Conservation (phyloP, 1,284 basidiomycete genomes). For the Takashimella tepidaria region DNA sequence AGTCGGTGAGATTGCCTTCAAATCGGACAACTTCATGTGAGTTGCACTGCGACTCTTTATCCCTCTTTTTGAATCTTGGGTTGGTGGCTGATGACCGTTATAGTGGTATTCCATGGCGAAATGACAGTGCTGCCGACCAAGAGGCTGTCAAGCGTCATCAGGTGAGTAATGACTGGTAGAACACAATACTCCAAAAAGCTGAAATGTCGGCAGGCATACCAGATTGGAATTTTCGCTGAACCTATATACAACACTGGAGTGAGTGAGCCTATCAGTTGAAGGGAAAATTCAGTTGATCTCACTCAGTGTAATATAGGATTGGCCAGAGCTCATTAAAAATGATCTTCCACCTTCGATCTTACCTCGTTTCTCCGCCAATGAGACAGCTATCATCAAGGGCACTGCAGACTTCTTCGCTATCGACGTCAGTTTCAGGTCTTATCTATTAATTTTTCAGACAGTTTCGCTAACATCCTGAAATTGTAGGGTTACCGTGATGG, state of each 20-base stretch:
- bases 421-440: conserved; percentile 7
- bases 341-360: conserved; percentile 14
- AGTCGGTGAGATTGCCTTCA: conserved; percentile 19
- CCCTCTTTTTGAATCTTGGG: too few relatives aligned
- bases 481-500: conserved; percentile 13
- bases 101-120: conserved; percentile 14
- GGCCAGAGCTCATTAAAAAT: conserved; percentile 16
- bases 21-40: conserved; percentile 17
- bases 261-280: too few relatives aligned
- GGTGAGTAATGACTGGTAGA: too few relatives aligned
- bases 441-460: too few relatives aligned
- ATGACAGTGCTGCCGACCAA: conserved; percentile 6
- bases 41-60: not conserved
- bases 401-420: conserved; percentile 22
- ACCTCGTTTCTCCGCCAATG: conserved; percentile 12
- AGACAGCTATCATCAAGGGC: conserved; percentile 18
- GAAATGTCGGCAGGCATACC: conserved; percentile 7
- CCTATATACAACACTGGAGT: conserved; percentile 17
- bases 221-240: conserved; percentile 17
- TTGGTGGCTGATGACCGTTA: not conserved
- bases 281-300: not conserved
- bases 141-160: conserved; percentile 11
- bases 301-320: too few relatives aligned
- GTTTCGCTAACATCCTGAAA: too few relatives aligned
- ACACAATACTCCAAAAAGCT: too few relatives aligned